Evolutionary conservation across 2,329 filamentous ascomycete genomes (phyloP).

Genomic region (Fusarium citri): DNA sequence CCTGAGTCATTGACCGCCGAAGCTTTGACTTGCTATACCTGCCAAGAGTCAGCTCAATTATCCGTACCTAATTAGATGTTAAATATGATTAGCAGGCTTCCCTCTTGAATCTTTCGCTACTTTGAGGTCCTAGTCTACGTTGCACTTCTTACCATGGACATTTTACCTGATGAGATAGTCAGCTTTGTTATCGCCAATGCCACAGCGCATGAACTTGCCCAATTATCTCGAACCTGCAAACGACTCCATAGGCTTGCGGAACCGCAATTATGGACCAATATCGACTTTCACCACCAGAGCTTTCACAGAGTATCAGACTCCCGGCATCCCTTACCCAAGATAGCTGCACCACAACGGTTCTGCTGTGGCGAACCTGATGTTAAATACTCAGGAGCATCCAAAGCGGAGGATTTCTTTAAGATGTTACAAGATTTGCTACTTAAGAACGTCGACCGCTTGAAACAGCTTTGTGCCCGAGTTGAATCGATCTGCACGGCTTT

Average conservation of each 20-base stretch:
- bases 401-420: neutral
- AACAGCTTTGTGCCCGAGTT: neutral
- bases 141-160: fast-evolving
- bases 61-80: no score
- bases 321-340: neutral
- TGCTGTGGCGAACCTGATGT: neutral
- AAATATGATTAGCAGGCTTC: no score
- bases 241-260: neutral
- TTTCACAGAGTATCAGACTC: neutral
- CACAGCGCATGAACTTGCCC: neutral
- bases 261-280: neutral
- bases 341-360: neutral
- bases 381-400: neutral
- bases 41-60: no score
- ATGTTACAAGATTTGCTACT: neutral
- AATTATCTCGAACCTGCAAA: neutral
- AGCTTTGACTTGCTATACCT: neutral
- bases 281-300: neutral
- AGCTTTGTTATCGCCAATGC: fast-evolving
- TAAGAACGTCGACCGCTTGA: neutral
- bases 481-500: neutral
- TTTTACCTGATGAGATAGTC: neutral
- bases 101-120: no score
- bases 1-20: neutral
- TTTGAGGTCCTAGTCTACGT: neutral